phyloP scores from a whole-genome alignment of 257 asterid genomes.

The Leonotis leonurus region DNA sequence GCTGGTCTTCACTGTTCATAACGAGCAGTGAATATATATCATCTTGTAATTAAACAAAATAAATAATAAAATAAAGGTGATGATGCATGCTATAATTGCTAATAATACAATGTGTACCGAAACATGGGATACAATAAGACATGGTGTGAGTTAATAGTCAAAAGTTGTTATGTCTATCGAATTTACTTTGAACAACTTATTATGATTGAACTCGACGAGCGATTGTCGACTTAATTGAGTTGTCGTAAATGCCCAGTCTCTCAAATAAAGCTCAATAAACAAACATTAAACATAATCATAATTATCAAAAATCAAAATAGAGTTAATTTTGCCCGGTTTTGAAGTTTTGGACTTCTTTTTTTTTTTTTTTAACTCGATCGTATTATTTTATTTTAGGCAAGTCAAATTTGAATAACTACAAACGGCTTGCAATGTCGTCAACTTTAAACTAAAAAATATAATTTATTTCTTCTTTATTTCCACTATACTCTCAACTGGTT shows the following conservation, averaged over 20 bases:
- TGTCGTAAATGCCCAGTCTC: background rate
- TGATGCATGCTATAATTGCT: background rate
- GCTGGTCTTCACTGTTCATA: background rate
- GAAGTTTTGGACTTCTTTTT: too few species aligned
- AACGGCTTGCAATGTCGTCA: background rate
- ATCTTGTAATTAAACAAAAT: too few species aligned
- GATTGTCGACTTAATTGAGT: conserved; percentile 10
- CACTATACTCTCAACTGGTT: background rate
- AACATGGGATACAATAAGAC: background rate
- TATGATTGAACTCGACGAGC: conserved; percentile 7
- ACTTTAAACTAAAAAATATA: background rate
- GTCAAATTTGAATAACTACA: background rate
- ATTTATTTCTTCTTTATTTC: background rate
- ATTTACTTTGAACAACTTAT: background rate
- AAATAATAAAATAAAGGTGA: background rate
- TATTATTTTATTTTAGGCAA: background rate
- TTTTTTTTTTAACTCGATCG: background rate
- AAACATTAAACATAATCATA: too few species aligned
- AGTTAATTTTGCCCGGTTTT: too few species aligned
- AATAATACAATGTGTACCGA: background rate
- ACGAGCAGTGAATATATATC: too few species aligned
- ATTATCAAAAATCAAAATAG: background rate
- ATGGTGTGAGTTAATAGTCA: background rate
- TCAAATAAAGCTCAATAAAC: too few species aligned
- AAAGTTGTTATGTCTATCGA: background rate